phyloP scores from a whole-genome alignment of 139 green algal genomes.

The Tetradesmus lagerheimii region DNA sequence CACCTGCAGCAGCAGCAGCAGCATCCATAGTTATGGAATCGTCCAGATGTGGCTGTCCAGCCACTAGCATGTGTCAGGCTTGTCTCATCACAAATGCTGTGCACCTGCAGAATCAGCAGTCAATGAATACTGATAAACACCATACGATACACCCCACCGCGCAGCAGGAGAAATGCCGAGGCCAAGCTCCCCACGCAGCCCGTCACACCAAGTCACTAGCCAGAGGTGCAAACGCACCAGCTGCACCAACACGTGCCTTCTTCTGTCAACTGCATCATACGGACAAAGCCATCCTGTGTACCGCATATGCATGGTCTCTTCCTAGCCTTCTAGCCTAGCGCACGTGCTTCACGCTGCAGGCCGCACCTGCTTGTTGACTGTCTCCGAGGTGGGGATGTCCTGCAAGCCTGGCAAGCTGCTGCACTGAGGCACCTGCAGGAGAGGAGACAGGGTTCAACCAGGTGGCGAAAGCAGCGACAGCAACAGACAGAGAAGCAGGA shows the following conservation, averaged over 20 bases:
- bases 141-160: too few relatives aligned
- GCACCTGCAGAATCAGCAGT: constrained; percentile 5
- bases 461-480: not conserved
- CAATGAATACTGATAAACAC: too few relatives aligned
- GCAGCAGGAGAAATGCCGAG: too few relatives aligned
- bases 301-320: too few relatives aligned
- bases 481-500: not conserved
- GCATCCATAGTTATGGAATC: not conserved
- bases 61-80: too few relatives aligned
- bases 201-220: too few relatives aligned
- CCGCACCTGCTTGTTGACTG: constrained; percentile 22
- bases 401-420: not conserved
- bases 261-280: not conserved
- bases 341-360: too few relatives aligned
- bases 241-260: not conserved
- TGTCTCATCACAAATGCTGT: constrained; percentile 49
- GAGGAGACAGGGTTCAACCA: not conserved
- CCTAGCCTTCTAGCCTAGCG: too few relatives aligned
- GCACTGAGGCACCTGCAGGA: constrained; percentile 21
- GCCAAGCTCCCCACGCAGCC: too few relatives aligned
- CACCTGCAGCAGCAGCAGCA: constrained; percentile 1
- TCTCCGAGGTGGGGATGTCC: not conserved
- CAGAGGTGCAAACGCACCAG: too few relatives aligned
- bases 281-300: too few relatives aligned
- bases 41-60: too few relatives aligned